Conservation (phyloP, 805 yeast genomes). For the Ogataea trehalophila region DNA sequence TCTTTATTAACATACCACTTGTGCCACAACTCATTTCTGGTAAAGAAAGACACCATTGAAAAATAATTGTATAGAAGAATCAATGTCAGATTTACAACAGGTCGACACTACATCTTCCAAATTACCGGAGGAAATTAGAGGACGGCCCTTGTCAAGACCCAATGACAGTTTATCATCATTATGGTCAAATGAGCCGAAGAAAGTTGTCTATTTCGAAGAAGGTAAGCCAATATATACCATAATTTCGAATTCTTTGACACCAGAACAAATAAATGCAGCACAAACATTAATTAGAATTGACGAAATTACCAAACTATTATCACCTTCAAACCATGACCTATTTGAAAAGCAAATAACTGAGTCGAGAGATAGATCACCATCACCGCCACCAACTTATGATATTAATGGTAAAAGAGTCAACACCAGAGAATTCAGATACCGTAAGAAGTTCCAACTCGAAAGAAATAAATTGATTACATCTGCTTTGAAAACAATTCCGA, state of each 20-base stretch:
- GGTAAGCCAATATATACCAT: conserved; percentile 14
- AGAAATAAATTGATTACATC: conserved; percentile 72
- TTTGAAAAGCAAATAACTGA: conserved; percentile 23
- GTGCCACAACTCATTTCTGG: too few species aligned
- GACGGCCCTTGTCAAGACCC: conserved; percentile 2
- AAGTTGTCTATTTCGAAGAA: conserved; percentile 7
- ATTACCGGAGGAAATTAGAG: conserved; percentile 2
- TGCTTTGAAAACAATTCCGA: conserved; percentile 68
- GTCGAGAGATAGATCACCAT: conserved; percentile 53
- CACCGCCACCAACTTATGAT: conserved; percentile 94
- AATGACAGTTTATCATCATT: not conserved
- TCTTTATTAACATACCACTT: too few species aligned
- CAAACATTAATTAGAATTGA: conserved; percentile 68
- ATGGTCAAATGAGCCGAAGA: conserved; percentile 15
- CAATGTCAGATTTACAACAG: too few species aligned
- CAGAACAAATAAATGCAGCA: conserved; percentile 78
- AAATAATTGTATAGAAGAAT: too few species aligned
- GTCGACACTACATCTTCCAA: not conserved
- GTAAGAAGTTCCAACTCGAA: conserved; percentile 65
- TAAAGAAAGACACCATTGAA: too few species aligned
- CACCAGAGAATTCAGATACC: conserved; percentile 69
- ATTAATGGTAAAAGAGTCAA: conserved; percentile 75
- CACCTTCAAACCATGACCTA: conserved; percentile 47
- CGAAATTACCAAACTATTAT: conserved; percentile 64
- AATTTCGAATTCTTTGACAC: conserved; percentile 38